These are phyloP conservation scores for Leishmania braziliensis DNA, from an alignment of 208 protist genomes.

Conservation along the genomic window DNA sequence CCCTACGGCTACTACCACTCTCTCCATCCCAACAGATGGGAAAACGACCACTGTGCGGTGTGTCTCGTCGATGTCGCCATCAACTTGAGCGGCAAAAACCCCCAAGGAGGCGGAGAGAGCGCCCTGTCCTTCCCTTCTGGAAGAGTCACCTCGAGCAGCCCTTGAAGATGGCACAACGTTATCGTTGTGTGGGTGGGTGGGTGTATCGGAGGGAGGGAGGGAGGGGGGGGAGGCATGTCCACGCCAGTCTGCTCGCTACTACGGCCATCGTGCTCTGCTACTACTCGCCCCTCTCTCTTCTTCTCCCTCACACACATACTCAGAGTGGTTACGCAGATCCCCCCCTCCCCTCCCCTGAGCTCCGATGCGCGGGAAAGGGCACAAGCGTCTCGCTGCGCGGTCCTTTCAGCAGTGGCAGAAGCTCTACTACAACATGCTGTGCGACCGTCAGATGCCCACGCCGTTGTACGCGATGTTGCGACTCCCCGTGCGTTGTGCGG, in stretches of 20 bases:
- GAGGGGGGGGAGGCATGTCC: background rate
- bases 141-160: background rate
- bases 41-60: background rate
- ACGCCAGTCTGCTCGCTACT: background rate
- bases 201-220: too few relatives aligned
- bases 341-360: background rate
- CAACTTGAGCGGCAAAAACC: background rate
- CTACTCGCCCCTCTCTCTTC: background rate
- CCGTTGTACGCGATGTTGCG: slow-evolving; percentile 18
- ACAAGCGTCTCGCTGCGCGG: slow-evolving; percentile 8
- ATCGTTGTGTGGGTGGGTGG: background rate
- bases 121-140: background rate
- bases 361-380: slow-evolving; percentile 17
- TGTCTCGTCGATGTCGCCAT: background rate
- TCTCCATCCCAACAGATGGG: background rate
- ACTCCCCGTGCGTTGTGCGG: slow-evolving; percentile 13
- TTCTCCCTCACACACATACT: background rate
- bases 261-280: background rate
- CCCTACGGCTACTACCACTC: too few relatives aligned
- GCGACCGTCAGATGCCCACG: slow-evolving; percentile 12
- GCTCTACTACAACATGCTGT: slow-evolving; percentile 15
- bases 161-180: background rate
- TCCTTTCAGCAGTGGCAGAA: slow-evolving; percentile 22
- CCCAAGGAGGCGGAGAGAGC: background rate
- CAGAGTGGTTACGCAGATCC: background rate